Base-by-base conservation (phyloP, 176 grass and related monocot species). In the Tuctoria greenei region DNA sequence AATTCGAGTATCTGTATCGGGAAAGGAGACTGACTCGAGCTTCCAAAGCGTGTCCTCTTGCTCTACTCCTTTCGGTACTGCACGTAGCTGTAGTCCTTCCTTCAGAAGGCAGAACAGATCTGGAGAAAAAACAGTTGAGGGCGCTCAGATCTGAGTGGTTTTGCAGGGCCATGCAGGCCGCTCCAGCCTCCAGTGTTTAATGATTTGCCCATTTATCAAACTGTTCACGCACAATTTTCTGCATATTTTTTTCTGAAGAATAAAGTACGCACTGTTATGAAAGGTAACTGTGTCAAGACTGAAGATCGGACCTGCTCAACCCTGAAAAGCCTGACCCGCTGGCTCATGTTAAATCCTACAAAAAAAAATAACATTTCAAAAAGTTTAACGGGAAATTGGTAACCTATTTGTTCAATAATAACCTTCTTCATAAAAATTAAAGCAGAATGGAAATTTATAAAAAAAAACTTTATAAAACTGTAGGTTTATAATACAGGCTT, bases 61-160 rank as follows among this genome's bases (percentile, higher is more conserved):
- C 74, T 24, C 21, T 57, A 23, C 10, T 82, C 47, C 31, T 46
- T 61, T 67, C 35, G 68, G 69, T 54, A 51, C n/a, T n/a, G n/a
- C n/a, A n/a, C n/a, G n/a, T n/a, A n/a, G n/a, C n/a, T n/a, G n/a
- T n/a, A n/a, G n/a, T n/a, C n/a, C n/a, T n/a, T n/a, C n/a, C n/a
- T n/a, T 81, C 85, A 77, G 78, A 72, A 11, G 18, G 69, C 68
- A 69, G 28, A 77, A 47, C 78, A 77, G 85, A 83, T 83, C 85
- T 83, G 80, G 55, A 81, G 46, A 39, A 76, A 68, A 64, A 43
- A 46, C 71, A 69, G 64, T 39, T 64, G 60, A 85, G 66, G 23
- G 35, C 52, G 4, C 69, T 26, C 84, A 82, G 85, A 87, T 87
- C 85, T 87, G 84, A 70, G n/a, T 38, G 59, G 54, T 75, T 67